Conservation (phyloP, 306 rosid species). For the Corylus americana region DNA sequence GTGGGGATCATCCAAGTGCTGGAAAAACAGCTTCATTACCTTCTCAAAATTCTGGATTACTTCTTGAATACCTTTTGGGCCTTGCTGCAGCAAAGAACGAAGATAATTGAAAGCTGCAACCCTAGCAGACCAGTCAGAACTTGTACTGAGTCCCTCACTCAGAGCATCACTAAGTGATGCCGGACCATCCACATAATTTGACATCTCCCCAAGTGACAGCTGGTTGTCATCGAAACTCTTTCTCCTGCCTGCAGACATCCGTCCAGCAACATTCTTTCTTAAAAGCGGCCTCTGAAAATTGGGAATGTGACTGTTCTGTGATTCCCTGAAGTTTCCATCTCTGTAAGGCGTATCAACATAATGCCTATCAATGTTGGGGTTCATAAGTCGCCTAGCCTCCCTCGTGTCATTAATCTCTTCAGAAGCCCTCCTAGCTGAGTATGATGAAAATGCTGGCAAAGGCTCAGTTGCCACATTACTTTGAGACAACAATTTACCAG, state of each 20-base stretch:
- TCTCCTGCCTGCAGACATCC: conserved; percentile 77
- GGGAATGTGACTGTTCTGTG: conserved; percentile 71
- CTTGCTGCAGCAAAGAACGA: conserved; percentile 83
- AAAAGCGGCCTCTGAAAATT: conserved; percentile 94
- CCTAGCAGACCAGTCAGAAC: conserved; percentile 97
- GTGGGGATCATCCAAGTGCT: conserved; percentile 98
- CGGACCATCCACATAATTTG: conserved; percentile 74
- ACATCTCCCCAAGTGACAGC: conserved; percentile 65
- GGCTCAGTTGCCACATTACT: conserved; percentile 54
- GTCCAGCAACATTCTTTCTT: conserved; percentile 79
- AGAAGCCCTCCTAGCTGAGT: conserved; percentile 55
- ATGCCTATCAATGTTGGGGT: conserved; percentile 62
- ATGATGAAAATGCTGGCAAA: conserved; percentile 56
- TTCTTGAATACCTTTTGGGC: conserved; percentile 90
- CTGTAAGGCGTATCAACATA: conserved; percentile 59
- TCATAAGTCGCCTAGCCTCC: conserved; percentile 68
- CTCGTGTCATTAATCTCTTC: conserved; percentile 64
- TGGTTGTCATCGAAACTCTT: conserved; percentile 95
- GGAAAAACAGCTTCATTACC: conserved; percentile 98
- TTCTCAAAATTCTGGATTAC: conserved; percentile 90
- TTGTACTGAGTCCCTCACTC: conserved; percentile 84
- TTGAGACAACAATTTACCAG: conserved; percentile 59
- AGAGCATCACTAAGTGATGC: conserved; percentile 89
- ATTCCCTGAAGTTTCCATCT: conserved; percentile 78
- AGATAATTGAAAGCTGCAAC: conserved; percentile 94